Percentiles rank a stretch among this genome's conserved stretches.
Conservation (phyloP, 192 early-diverging fungal genomes). For the Umbelopsis sp. region DNA sequence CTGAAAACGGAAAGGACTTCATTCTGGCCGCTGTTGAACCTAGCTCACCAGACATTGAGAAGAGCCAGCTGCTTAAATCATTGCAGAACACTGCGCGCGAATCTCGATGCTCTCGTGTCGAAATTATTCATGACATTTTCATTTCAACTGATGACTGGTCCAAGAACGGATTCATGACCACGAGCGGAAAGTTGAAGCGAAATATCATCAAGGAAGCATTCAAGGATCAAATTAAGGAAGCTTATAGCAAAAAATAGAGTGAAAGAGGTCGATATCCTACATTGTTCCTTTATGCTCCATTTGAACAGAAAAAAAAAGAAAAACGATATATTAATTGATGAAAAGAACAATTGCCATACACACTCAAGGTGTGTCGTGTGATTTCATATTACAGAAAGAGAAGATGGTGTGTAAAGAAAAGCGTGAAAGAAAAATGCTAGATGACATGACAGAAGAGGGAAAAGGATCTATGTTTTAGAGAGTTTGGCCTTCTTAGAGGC, state of each 20-base stretch:
- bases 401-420: neutral
- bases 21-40: slow-evolving; percentile 77
- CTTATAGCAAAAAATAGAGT: neutral
- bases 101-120: slow-evolving; percentile 59
- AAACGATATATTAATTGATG: neutral
- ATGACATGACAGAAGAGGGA: neutral
- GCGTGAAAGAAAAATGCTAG: slow-evolving; percentile 3
- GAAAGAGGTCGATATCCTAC: neutral
- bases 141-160: slow-evolving; percentile 66
- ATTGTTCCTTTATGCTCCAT: neutral
- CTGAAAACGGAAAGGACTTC: slow-evolving; percentile 63
- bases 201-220: slow-evolving; percentile 41
- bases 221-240: slow-evolving; percentile 32
- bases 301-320: neutral
- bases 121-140: slow-evolving; percentile 60
- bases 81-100: slow-evolving; percentile 57
- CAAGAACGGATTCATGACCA: slow-evolving; percentile 72
- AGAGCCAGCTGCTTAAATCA: slow-evolving; percentile 49
- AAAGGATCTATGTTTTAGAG: slow-evolving; percentile 8
- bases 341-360: no score
- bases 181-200: slow-evolving; percentile 76
- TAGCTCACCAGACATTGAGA: slow-evolving; percentile 36
- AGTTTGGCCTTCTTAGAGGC: slow-evolving; percentile 10
- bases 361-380: neutral
- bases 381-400: slow-evolving; percentile 17